These are phyloP conservation scores for Boletus rubroflammeus DNA, from an alignment of 768 basidiomycete genomes.

Conservation along the genomic window DNA sequence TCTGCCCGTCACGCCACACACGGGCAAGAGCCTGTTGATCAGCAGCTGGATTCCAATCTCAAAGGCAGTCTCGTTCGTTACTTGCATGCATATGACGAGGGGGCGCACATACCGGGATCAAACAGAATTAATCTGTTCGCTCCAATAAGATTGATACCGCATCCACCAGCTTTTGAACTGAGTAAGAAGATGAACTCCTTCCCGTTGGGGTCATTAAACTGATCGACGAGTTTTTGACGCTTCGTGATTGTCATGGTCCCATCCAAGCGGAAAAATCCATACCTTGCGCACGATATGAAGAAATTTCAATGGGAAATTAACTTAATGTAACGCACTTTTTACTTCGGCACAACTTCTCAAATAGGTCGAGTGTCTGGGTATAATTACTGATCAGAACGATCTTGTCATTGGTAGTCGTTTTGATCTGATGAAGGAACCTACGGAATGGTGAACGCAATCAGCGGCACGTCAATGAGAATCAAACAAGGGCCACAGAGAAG, in stretches of 20 bases:
- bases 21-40: constrained; percentile 98
- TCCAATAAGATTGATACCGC: constrained; percentile 96
- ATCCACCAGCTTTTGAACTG: constrained; percentile 93
- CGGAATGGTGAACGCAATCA: background rate
- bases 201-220: constrained; percentile 89
- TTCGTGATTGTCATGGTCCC: constrained; percentile 91
- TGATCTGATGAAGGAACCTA: constrained; percentile 84
- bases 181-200: constrained; percentile 94
- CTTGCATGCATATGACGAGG: background rate
- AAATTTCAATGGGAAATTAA: background rate
- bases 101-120: constrained; percentile 68
- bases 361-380: constrained; percentile 91
- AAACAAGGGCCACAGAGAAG: background rate
- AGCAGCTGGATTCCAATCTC: constrained; percentile 98
- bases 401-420: constrained; percentile 83
- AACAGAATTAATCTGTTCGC: constrained; percentile 95
- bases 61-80: background rate
- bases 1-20: constrained; percentile 99
- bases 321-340: constrained; percentile 59
- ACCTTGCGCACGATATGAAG: constrained; percentile 44
- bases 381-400: constrained; percentile 97
- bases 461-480: background rate
- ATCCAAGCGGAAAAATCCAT: constrained; percentile 88
- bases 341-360: constrained; percentile 80
- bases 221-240: constrained; percentile 92